Percentiles rank a stretch among this genome's conserved stretches.
Conservation (phyloP, 345 rosid species). For the Acer negundo region DNA sequence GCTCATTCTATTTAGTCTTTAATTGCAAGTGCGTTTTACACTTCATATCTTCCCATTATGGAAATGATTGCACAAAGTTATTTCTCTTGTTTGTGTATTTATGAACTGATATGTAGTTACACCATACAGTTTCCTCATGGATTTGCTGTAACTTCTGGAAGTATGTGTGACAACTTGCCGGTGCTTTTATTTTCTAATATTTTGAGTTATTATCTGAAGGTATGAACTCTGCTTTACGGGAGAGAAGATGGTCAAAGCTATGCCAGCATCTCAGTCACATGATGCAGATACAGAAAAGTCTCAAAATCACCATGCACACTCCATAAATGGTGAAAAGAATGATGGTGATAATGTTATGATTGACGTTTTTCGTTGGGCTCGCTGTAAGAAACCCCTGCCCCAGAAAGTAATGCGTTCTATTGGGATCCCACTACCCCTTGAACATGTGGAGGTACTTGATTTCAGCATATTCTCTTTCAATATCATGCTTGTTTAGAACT, state of each 20-base stretch:
- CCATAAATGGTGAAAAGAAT: constrained; percentile 70
- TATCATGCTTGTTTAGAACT: constrained; percentile 4
- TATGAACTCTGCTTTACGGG: constrained; percentile 93
- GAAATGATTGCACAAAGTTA: not conserved
- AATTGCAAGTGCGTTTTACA: not conserved
- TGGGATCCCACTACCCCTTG: constrained; percentile 88
- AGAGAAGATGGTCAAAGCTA: constrained; percentile 76
- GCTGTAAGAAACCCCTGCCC: constrained; percentile 88
- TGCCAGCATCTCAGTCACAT: constrained; percentile 45
- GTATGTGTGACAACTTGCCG: not conserved
- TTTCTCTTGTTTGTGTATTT: not conserved
- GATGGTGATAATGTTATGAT: constrained; percentile 61
- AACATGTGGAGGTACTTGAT: constrained; percentile 73
- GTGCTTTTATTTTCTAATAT: constrained; percentile 13
- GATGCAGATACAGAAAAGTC: constrained; percentile 69
- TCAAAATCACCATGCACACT: constrained; percentile 59
- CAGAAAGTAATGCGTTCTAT: constrained; percentile 84
- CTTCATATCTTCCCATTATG: not conserved
- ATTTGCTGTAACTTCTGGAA: not conserved
- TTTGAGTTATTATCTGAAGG: constrained; percentile 39
- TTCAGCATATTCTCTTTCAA: not conserved
- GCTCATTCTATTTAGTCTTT: not conserved
- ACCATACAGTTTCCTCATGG: not conserved
- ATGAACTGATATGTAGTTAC: not conserved
- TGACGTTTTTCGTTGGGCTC: constrained; percentile 92